These are phyloP conservation scores for Raphanus hybrid DNA, from an alignment of 441 rosid genomes.

Conservation along the genomic window DNA sequence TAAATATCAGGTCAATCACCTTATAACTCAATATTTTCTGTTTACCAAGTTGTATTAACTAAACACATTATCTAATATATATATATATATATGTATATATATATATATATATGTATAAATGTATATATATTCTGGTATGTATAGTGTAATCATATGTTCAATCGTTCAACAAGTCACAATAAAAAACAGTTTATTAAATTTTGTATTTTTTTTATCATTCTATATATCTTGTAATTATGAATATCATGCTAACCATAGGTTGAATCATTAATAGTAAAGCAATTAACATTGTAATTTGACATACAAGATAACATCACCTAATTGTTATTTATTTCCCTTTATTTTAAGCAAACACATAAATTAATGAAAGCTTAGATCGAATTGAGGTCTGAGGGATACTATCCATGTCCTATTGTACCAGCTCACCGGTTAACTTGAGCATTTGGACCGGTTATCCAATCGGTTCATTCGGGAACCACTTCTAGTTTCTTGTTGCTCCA, in stretches of 20 bases:
- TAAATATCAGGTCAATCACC: not conserved
- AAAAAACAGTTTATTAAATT: not conserved
- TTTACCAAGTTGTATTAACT: not conserved
- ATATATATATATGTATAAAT: no score
- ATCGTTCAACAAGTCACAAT: not conserved
- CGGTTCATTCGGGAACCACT: slow-evolving; percentile 21
- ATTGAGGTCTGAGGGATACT: not conserved
- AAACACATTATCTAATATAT: not conserved
- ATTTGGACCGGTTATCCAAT: not conserved
- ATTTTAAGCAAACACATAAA: not conserved
- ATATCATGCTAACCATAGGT: not conserved
- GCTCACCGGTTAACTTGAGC: not conserved
- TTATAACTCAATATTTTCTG: not conserved
- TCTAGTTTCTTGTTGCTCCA: slow-evolving; percentile 46
- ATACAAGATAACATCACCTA: slow-evolving; percentile 3
- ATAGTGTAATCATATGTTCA: not conserved
- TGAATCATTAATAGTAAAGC: not conserved
- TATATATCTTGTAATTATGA: not conserved
- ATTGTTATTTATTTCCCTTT: not conserved
- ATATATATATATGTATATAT: no score
- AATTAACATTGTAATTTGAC: not conserved
- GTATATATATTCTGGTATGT: not conserved
- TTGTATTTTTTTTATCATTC: not conserved
- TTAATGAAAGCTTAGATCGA: slow-evolving; percentile 6
- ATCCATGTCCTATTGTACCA: slow-evolving; percentile 7